Conservation (phyloP, 2,329 filamentous ascomycete species). For the Thielaviopsis populi region DNA sequence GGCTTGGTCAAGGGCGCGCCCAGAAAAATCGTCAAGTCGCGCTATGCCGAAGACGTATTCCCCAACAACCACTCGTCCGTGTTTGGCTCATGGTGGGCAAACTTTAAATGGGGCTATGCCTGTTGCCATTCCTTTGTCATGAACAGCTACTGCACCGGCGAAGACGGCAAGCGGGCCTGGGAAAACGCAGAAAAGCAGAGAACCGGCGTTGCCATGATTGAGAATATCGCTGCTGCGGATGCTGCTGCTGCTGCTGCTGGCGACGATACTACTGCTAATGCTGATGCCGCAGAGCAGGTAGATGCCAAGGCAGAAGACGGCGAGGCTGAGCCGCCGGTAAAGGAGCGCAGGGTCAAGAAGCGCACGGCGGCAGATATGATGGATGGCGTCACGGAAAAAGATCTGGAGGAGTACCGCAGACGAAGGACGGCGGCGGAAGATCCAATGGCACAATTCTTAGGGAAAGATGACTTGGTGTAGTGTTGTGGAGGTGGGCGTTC, state of each 20-base stretch:
- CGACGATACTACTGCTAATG: constrained; percentile 11
- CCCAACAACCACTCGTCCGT: constrained; percentile 84
- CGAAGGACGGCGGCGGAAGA: constrained; percentile 62
- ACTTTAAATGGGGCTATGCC: constrained; percentile 89
- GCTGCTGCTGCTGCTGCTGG: constrained; percentile 19
- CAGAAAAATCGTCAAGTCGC: constrained; percentile 63
- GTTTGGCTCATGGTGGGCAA: constrained; percentile 95
- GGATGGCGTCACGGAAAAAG: constrained; percentile 62
- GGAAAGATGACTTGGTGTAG: constrained; percentile 49
- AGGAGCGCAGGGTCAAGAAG: constrained; percentile 29
- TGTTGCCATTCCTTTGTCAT: constrained; percentile 90
- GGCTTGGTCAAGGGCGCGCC: constrained; percentile 80
- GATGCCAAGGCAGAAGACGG: constrained; percentile 24
- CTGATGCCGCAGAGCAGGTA: constrained; percentile 20
- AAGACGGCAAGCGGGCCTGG: constrained; percentile 68
- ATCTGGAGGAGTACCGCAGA: constrained; percentile 71
- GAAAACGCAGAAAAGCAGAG: constrained; percentile 54
- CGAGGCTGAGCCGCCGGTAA: constrained; percentile 23
- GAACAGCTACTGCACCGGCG: constrained; percentile 95
- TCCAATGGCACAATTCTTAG: constrained; percentile 72
- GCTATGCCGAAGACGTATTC: constrained; percentile 77
- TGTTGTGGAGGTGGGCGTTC: not conserved
- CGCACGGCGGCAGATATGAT: constrained; percentile 71
- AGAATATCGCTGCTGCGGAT: constrained; percentile 9
- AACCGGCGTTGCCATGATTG: constrained; percentile 31